These are phyloP conservation scores for Petrea volubilis DNA, from an alignment of 257 asterid species.

Conservation along the genomic window DNA sequence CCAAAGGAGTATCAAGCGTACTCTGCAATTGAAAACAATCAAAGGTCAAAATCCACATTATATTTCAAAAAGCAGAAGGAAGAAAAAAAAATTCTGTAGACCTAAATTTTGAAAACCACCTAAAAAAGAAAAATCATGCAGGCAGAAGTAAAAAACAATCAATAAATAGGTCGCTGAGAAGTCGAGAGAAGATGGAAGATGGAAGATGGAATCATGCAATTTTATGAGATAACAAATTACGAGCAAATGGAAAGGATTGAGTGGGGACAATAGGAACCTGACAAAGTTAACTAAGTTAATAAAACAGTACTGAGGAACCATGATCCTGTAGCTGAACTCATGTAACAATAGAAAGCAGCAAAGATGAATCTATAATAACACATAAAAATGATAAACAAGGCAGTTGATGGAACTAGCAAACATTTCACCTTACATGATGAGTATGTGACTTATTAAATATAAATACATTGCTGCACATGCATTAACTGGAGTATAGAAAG, in stretches of 20 bases:
- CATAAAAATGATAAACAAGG: not conserved
- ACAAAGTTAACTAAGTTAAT: not conserved
- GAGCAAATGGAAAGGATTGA: slow-evolving; percentile 6
- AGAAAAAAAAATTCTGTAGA: not conserved
- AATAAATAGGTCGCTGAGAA: slow-evolving; percentile 2
- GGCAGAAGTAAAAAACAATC: not conserved
- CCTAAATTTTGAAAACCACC: not conserved
- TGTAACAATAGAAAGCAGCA: not conserved
- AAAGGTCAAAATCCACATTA: slow-evolving; percentile 26
- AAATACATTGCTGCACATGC: slow-evolving; percentile 5
- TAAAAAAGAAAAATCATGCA: not conserved
- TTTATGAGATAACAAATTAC: not conserved
- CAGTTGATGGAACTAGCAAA: not conserved
- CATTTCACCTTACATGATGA: slow-evolving; percentile 8
- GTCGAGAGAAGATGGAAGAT: too few species aligned
- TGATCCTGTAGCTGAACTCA: not conserved
- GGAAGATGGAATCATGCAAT: not conserved
- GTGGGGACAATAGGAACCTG: not conserved
- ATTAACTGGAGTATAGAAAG: not conserved
- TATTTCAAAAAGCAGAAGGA: not conserved
- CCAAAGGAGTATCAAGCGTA: slow-evolving; percentile 70
- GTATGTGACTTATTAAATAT: slow-evolving; percentile 1
- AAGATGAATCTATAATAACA: slow-evolving; percentile 5
- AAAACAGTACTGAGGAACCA: not conserved
- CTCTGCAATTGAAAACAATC: slow-evolving; percentile 53